Evolutionary conservation across 768 basidiomycete species (phyloP).

Genomic region (Terana coerulea): DNA sequence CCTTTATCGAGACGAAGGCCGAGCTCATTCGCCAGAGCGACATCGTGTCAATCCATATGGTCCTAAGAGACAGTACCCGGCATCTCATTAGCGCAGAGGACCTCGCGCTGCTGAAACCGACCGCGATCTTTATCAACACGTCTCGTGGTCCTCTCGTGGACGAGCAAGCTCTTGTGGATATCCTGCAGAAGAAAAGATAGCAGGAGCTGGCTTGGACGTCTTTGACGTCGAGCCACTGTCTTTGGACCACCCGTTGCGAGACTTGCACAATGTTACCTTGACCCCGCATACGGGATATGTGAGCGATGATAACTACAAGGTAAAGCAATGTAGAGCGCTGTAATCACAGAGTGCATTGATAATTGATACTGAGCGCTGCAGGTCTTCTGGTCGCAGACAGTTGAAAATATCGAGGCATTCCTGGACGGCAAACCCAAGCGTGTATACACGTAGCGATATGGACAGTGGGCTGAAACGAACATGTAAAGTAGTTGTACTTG

Average conservation of each 20-base stretch:
- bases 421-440: conserved; percentile 40
- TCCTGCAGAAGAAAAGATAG: conserved; percentile 44
- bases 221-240: conserved; percentile 66
- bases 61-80: conserved; percentile 47
- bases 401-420: conserved; percentile 54
- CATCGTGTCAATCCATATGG: conserved; percentile 59
- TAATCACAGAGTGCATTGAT: too few relatives aligned
- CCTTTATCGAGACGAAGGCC: conserved; percentile 45
- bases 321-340: too few relatives aligned
- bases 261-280: conserved; percentile 49
- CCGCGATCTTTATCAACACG: conserved; percentile 63
- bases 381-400: conserved; percentile 50
- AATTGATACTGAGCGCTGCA: conserved; percentile 14
- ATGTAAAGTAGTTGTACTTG: too few relatives aligned
- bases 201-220: conserved; percentile 63
- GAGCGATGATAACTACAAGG: conserved; percentile 48
- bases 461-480: too few relatives aligned
- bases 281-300: conserved; percentile 63
- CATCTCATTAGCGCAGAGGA: conserved; percentile 46
- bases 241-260: conserved; percentile 49
- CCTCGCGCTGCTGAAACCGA: conserved; percentile 50
- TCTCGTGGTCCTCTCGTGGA: conserved; percentile 64
- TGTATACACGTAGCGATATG: too few relatives aligned
- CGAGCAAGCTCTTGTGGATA: conserved; percentile 49
- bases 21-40: conserved; percentile 52